These are phyloP conservation scores for Termitomyces sp. DNA, from an alignment of 768 basidiomycete genomes.

Conservation along the genomic window DNA sequence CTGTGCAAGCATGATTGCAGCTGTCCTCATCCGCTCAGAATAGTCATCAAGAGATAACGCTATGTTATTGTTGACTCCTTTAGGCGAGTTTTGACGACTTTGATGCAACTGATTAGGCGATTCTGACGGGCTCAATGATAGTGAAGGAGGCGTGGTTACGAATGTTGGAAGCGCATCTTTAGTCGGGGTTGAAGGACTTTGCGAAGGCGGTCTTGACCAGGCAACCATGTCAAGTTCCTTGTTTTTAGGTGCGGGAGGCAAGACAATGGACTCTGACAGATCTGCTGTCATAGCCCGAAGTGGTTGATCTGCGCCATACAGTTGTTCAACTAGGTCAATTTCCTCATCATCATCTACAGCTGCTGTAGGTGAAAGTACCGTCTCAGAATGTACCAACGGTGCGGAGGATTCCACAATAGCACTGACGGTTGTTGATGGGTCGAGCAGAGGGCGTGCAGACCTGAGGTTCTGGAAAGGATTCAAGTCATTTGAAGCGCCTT, in stretches of 20 bases:
- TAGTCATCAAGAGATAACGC: conserved; percentile 90
- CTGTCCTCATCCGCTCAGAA: conserved; percentile 97
- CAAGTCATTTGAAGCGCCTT: conserved; percentile 56
- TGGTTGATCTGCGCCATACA: conserved; percentile 79
- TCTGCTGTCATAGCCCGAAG: conserved; percentile 70
- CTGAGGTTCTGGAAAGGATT: conserved; percentile 35
- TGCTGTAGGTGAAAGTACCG: conserved; percentile 20
- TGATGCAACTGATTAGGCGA: conserved; percentile 1
- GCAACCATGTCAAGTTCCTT: conserved; percentile 82
- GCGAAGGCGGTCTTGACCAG: conserved; percentile 67
- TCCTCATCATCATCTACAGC: conserved; percentile 66
- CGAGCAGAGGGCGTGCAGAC: conserved; percentile 17
- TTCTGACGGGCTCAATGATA: conserved; percentile 4
- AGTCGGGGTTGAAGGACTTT: conserved; percentile 36
- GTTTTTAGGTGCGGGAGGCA: conserved; percentile 83
- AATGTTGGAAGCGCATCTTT: conserved; percentile 16
- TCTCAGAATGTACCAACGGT: conserved; percentile 15
- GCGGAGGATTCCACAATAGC: conserved; percentile 26
- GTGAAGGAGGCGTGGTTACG: conserved; percentile 9
- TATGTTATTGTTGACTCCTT: conserved; percentile 18
- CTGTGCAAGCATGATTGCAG: conserved; percentile 97
- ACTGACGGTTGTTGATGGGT: conserved; percentile 20
- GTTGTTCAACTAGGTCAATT: conserved; percentile 94
- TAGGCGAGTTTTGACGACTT: conserved; percentile 11
- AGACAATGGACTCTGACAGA: conserved; percentile 78